Conservation (phyloP, 1,139 yeast genomes). For the Sugiyamaella novakii region DNA sequence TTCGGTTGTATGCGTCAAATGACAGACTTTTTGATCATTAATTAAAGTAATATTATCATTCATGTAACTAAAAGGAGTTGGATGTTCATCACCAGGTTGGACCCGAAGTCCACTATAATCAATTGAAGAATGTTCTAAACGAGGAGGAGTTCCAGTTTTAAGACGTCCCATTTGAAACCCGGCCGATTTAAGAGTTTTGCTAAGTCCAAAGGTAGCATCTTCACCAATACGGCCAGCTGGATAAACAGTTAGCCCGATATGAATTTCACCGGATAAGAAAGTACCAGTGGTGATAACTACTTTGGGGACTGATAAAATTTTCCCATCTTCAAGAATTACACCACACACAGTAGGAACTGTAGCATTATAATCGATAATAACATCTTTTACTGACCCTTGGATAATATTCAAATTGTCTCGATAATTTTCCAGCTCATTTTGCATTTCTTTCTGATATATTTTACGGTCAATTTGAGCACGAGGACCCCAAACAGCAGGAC, state of each 20-base stretch:
- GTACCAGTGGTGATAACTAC: slow-evolving; percentile 97
- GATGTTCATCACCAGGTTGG: slow-evolving; percentile 80
- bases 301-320: slow-evolving; percentile 57
- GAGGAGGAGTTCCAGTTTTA: slow-evolving; percentile 97
- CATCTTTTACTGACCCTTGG: slow-evolving; percentile 82
- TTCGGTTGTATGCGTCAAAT: slow-evolving; percentile 76
- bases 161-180: slow-evolving; percentile 87
- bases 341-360: slow-evolving; percentile 53
- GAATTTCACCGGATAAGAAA: slow-evolving; percentile 90
- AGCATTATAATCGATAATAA: slow-evolving; percentile 57
- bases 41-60: slow-evolving; percentile 63
- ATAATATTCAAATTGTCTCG: slow-evolving; percentile 56
- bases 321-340: slow-evolving; percentile 69
- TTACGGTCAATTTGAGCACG: slow-evolving; percentile 92
- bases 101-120: slow-evolving; percentile 59
- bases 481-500: slow-evolving; percentile 99
- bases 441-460: slow-evolving; percentile 81
- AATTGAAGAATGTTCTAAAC: slow-evolving; percentile 72
- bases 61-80: slow-evolving; percentile 87
- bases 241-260: slow-evolving; percentile 73
- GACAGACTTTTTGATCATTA: slow-evolving; percentile 62
- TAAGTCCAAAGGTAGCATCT: slow-evolving; percentile 84
- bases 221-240: slow-evolving; percentile 97
- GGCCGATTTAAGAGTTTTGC: slow-evolving; percentile 70
- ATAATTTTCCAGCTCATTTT: slow-evolving; percentile 59